Evolutionary conservation across 1,139 yeast genomes (phyloP), one percentile per base, ranked within the genome.

Genomic region (Magnusiomyces paraingens): DNA sequence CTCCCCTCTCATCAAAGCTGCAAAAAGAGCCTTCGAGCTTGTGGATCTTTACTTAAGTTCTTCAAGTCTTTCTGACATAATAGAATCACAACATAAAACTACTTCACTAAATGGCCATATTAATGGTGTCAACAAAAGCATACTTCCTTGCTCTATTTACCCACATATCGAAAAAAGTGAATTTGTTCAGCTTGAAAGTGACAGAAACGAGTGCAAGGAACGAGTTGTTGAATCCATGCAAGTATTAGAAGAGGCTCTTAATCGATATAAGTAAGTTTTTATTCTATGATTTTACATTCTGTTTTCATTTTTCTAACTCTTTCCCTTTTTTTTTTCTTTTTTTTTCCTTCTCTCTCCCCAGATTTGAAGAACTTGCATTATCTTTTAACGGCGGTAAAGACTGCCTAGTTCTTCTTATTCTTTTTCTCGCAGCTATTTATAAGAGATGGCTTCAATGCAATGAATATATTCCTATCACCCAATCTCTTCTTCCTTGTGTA

Each of bases 381-480:
- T 84, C 94, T 3, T 89, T 85, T 68, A 89, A 89, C 64, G 96
- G 96, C 5, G 96, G 96, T 1, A 89, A 89, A 64, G 96, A 89
- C 69, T 89, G 96, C 62, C 75, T 87, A 38, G 96, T 88, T 47
- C 84, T 88, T 87, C 75, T 89, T 49, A 72, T 86, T 14, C 66
- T 89, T 1, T 77, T 84, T 42, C 70, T 86, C 55, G 83, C 89
- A 1, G 79, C 82, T 4, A 72, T 85, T 3, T 77, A 80, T 62
- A 68, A 69, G 42, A 70, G 70, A 55, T 65, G 62, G 55, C 51
- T 35, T 1, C 42, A 20, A 21, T 46, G 48, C 36, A 42, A 45
- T 1, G 35, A 32, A 26, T 57, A 55, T 38, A 49, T 51, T 36
- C 53, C 47, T 18, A 26, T 50, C 56, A 22, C 26, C 36, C 1